These are phyloP conservation scores for Thermothielavioides terrestris DNA, from an alignment of 495 filamentous ascomycete genomes.

Conservation along the genomic window DNA sequence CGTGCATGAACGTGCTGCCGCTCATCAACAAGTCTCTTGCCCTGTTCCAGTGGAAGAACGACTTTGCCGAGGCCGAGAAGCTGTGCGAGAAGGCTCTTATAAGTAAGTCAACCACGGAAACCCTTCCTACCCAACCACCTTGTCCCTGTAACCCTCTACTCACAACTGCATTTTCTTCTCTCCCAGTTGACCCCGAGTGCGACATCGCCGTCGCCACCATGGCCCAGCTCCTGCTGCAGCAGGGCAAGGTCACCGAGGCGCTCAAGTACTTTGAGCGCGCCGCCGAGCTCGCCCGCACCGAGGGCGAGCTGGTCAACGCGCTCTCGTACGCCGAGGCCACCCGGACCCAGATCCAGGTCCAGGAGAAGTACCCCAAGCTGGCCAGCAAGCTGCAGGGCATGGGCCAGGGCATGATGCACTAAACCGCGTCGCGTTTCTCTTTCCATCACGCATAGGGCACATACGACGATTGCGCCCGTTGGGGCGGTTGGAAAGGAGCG, in stretches of 20 bases:
- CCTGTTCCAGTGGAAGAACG: slow-evolving; percentile 95
- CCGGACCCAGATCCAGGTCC: slow-evolving; percentile 91
- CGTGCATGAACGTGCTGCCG: slow-evolving; percentile 93
- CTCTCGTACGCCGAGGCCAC: slow-evolving; percentile 97
- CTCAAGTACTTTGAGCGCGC: slow-evolving; percentile 96
- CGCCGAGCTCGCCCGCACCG: slow-evolving; percentile 89
- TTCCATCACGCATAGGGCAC: too few species aligned
- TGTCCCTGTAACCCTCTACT: slow-evolving; percentile 8
- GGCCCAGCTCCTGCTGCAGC: slow-evolving; percentile 96
- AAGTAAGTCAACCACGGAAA: slow-evolving; percentile 55
- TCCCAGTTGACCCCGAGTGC: slow-evolving; percentile 91
- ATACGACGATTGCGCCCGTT: too few species aligned
- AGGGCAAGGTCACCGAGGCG: slow-evolving; percentile 91
- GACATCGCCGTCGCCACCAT: slow-evolving; percentile 99
- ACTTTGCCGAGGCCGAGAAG: slow-evolving; percentile 89
- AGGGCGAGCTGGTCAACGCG: slow-evolving; percentile 92
- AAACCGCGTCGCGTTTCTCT: too few species aligned
- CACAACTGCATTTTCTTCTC: slow-evolving; percentile 18
- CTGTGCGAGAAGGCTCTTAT: slow-evolving; percentile 95
- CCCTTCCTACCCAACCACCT: background rate
- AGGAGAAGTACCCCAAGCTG: slow-evolving; percentile 96
- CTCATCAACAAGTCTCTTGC: slow-evolving; percentile 98
- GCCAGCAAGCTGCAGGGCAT: slow-evolving; percentile 74
- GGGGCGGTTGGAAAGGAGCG: background rate
- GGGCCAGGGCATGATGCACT: slow-evolving; percentile 30